Conservation (phyloP, 1,139 yeast species). For the Martiniozyma asiatica region DNA sequence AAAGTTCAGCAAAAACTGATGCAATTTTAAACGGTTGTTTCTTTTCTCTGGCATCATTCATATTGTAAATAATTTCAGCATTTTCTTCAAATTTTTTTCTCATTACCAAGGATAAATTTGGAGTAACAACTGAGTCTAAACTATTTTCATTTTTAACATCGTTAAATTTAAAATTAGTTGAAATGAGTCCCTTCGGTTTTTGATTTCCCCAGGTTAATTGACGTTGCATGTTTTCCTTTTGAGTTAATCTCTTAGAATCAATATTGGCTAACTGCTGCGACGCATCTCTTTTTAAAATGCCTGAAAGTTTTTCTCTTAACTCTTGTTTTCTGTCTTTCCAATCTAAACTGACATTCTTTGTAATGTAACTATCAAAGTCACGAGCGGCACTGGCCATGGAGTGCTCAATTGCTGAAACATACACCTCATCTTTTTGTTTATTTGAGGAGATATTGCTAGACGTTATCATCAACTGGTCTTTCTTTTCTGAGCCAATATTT, state of each 20-base stretch:
- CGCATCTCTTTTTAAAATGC: conserved; percentile 20
- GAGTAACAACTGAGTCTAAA: conserved; percentile 15
- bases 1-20: conserved; percentile 41
- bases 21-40: conserved; percentile 38
- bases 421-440: conserved; percentile 70
- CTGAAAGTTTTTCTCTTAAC: conserved; percentile 58
- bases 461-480: neutral
- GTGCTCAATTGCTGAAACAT: conserved; percentile 74
- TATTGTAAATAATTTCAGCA: conserved; percentile 57
- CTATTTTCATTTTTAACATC: conserved; percentile 18
- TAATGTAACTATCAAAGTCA: conserved; percentile 73
- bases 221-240: conserved; percentile 13
- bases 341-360: conserved; percentile 62
- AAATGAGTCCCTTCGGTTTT: conserved; percentile 17
- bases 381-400: conserved; percentile 61
- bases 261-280: conserved; percentile 12
- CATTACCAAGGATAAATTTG: conserved; percentile 23
- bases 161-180: conserved; percentile 20
- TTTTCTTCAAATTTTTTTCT: conserved; percentile 57
- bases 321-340: conserved; percentile 74
- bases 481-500: neutral
- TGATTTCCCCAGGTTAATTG: conserved; percentile 20
- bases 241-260: conserved; percentile 9
- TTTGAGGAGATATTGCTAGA: conserved; percentile 9
- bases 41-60: conserved; percentile 58